phyloP scores from a whole-genome alignment of 139 green algal species.

The Bryopsis sp. region DNA sequence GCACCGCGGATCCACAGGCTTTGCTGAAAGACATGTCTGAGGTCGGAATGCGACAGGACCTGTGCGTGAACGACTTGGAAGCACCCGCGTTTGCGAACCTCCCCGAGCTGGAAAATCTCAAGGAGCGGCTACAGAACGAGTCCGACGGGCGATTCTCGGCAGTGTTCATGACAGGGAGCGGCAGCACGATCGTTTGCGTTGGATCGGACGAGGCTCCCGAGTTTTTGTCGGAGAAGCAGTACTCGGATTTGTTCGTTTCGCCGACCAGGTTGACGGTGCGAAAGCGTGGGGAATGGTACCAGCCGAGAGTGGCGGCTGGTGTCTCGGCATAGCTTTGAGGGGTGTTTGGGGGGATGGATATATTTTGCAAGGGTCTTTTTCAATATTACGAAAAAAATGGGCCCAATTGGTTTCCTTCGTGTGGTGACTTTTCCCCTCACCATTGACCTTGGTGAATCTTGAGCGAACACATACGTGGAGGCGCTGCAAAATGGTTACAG shows the following conservation, averaged over 20 bases:
- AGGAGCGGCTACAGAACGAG: conserved; percentile 51
- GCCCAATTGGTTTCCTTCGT: too few relatives aligned
- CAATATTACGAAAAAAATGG: too few relatives aligned
- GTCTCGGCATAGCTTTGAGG: too few relatives aligned
- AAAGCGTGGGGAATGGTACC: conserved; percentile 59
- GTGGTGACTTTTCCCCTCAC: too few relatives aligned
- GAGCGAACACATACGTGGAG: too few relatives aligned
- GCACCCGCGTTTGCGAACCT: conserved; percentile 86
- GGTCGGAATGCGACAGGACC: conserved; percentile 19
- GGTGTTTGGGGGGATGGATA: too few relatives aligned
- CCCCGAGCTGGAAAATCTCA: conserved; percentile 71
- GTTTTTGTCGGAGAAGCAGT: conserved; percentile 44
- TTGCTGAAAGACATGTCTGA: conserved; percentile 52
- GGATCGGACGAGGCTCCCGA: conserved; percentile 49
- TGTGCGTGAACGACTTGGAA: conserved; percentile 89
- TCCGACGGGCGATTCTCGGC: conserved; percentile 37
- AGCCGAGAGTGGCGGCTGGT: too few relatives aligned
- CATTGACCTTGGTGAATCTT: too few relatives aligned
- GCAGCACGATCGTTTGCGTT: conserved; percentile 79
- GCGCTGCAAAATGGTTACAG: too few relatives aligned
- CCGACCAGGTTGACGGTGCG: conserved; percentile 62
- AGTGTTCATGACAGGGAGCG: conserved; percentile 97
- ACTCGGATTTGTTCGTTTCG: conserved; percentile 67
- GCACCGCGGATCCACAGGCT: conserved; percentile 60
- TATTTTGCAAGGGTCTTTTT: too few relatives aligned